Base-by-base conservation (phyloP, 257 asterid genomes). In the Salvia miltiorrhiza region DNA sequence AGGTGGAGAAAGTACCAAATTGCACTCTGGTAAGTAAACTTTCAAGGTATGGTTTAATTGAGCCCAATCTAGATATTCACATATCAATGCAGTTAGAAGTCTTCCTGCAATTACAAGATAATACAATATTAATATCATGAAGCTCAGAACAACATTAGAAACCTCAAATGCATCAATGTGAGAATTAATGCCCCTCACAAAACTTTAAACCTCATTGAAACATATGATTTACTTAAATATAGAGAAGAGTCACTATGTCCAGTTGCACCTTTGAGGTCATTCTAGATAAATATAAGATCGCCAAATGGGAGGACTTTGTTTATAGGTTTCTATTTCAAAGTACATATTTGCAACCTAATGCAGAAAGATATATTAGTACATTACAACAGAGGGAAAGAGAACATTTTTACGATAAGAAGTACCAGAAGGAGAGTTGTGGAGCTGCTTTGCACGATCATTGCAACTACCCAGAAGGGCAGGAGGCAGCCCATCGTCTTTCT, bases 31-130 rank as follows among this genome's bases (percentile, higher is more conserved):
- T 75, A 82, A 75, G 82, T 85, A 92, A 65, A 92, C 97, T 85
- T 92, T 92, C 76, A 84, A 66, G 4, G 96, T 86, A 79, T 89
- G 95, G 85, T 79, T 92, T 54, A 92, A 77, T 49, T 91, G 90
- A 65, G 97, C 97, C 97, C 96, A 92, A 77, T 92, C 97, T 83
- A 92, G 69, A 82, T 92, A 89, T 84, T 92, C 97, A 76, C 96
- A 92, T 74, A 92, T 78, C 59, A 92, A 75, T 71, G 96, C 87
- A 75, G 86, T 86, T 63, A 92, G 81, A 73, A 92, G 89, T 77
- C 89, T 84, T 74, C 97, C 97, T 92, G 95, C 81, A 83, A 50
- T 58, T 63, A 73, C 28, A 20, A 62, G 72, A 70, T 64, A 14
- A 44, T 41, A 50, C 35, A 35, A 49, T 4, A 57, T 57, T 39